Evolutionary conservation across 2,329 filamentous ascomycete species (phyloP).

Genomic region (Aureobasidium sp.): DNA sequence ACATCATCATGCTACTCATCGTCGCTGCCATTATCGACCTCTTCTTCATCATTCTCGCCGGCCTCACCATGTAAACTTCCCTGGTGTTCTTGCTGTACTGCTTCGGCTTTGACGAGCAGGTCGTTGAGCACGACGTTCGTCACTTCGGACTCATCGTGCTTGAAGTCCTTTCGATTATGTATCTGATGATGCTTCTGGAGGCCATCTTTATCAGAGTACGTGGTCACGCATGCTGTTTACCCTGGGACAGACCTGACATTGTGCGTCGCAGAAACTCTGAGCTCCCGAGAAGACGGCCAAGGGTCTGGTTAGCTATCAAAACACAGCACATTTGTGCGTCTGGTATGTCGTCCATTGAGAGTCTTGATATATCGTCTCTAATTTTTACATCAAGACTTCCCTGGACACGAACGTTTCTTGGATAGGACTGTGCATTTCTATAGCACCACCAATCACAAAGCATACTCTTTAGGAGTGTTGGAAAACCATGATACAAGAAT

Average conservation of each 20-base stretch:
- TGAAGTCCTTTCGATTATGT: background rate
- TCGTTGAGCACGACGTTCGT: too few relatives aligned
- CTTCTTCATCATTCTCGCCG: too few relatives aligned
- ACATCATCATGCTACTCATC: too few relatives aligned
- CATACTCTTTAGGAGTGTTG: background rate
- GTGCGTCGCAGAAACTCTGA: background rate
- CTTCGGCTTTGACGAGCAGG: too few relatives aligned
- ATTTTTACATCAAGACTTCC: background rate
- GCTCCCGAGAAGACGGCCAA: background rate
- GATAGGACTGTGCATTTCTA: background rate
- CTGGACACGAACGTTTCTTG: background rate
- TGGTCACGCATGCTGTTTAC: background rate
- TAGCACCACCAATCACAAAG: background rate
- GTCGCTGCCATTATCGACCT: too few relatives aligned
- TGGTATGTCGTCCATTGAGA: background rate
- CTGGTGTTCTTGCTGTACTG: too few relatives aligned
- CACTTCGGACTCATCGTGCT: background rate
- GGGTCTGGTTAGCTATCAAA: background rate
- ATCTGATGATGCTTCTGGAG: background rate
- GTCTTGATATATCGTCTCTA: background rate
- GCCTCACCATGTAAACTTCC: too few relatives aligned
- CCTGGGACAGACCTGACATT: background rate
- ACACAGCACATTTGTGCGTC: background rate
- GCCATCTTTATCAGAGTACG: background rate
- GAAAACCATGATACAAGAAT: background rate